Base-by-base conservation (phyloP, 2,329 filamentous ascomycete genomes). In the Coniella lustricola region DNA sequence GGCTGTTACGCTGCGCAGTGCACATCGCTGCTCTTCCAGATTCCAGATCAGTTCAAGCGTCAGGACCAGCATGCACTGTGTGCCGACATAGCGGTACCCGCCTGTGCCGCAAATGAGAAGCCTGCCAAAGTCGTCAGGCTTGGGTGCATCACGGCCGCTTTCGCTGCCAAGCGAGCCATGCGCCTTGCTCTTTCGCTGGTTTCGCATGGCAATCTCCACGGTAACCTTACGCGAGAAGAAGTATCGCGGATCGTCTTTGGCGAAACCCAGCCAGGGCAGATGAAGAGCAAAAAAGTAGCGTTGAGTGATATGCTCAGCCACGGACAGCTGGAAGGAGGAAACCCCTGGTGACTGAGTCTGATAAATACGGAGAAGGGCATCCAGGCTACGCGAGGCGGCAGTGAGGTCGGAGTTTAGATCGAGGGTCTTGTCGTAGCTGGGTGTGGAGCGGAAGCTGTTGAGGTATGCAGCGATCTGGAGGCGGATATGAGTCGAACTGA, bases 281-380 rank as follows among this genome's bases (percentile, higher is more conserved):
- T 84, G 79, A 0, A 84, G 68, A 0, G 72, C 69, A 12, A 82
- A 65, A 56, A 75, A 73, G 53, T 69, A 73, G 17, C 71, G 71
- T 46, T 74, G 72, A 2, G 70, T 60, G 46, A 70, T 59, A 44
- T 72, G 63, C 49, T 75, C 71, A 0, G 65, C 63, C 13, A 73
- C 50, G 1, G 66, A 65, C 9, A 70, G 57, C 49, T 75, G 72
- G 48, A 75, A 75, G 3, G 0, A 72, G 74, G 34, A 69, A 71
- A 3, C 38, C 3, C 59, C 49, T 3, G 51, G 52, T 7, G 64
- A 55, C 0, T 67, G 64, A 14, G 64, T 66, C 0, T 67, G 59
- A 36, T 67, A 61, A 2, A 66, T 54, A 0, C 60, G 60, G 0
- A 57, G 46, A 0, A 64, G 54, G 45, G 58, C 58, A 0, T 59